Evolutionary conservation across 2,329 filamentous ascomycete species (phyloP).

Genomic region (Trichocomaceae sp.): DNA sequence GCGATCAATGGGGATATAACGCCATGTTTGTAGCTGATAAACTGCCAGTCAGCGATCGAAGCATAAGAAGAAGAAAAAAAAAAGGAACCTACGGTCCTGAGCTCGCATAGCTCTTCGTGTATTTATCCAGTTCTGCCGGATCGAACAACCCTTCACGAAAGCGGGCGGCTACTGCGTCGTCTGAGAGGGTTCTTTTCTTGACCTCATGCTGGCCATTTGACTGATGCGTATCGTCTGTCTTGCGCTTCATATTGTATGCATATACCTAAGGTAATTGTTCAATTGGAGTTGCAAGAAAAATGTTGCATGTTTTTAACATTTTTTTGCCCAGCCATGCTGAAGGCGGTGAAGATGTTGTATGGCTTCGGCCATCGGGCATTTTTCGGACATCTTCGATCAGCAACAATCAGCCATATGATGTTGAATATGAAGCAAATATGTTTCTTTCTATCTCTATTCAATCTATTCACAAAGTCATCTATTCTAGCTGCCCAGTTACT

Average conservation of each 20-base stretch:
- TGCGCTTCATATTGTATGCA: constrained; percentile 39
- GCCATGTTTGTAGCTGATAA: constrained; percentile 76
- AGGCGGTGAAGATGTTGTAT: too few species aligned
- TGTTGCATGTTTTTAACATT: too few species aligned
- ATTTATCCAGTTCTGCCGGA: constrained; percentile 33
- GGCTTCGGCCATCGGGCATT: too few species aligned
- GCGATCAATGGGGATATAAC: constrained; percentile 79
- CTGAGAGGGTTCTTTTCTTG: constrained; percentile 36
- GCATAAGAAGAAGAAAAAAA: too few species aligned
- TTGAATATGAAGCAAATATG: too few species aligned
- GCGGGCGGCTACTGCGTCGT: constrained; percentile 32
- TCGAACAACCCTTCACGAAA: constrained; percentile 43
- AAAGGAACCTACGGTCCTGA: constrained; percentile 36
- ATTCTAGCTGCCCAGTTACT: neutral
- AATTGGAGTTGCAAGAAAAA: neutral
- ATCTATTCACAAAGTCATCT: neutral
- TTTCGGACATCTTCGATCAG: too few species aligned
- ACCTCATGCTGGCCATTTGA: constrained; percentile 29
- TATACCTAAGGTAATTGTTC: neutral
- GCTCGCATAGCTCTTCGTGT: constrained; percentile 36
- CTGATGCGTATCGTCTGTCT: constrained; percentile 29
- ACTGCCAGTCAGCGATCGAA: neutral
- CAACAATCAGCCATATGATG: too few species aligned
- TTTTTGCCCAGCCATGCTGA: too few species aligned
- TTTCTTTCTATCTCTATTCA: too few species aligned